Evolutionary conservation across 176 grass and related monocot genomes (phyloP).

Genomic region (Typha latifolia): DNA sequence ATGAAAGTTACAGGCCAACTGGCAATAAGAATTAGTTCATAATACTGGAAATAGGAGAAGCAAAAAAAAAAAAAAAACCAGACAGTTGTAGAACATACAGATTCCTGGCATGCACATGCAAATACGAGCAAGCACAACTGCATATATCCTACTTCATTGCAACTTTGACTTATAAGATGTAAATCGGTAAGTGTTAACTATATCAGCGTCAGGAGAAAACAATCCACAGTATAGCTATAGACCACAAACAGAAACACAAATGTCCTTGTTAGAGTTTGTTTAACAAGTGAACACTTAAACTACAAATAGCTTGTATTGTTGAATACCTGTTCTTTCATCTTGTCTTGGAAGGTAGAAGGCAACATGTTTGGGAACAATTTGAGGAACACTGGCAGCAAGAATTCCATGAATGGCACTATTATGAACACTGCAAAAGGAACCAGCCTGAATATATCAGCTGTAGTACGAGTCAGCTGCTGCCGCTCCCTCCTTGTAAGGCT

Average conservation of each 20-base stretch:
- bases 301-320: not conserved
- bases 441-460: constrained; percentile 81
- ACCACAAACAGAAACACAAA: not conserved
- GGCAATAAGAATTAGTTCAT: not conserved
- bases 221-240: not conserved
- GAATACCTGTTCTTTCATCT: constrained; percentile 85
- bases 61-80: not conserved
- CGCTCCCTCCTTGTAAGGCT: constrained; percentile 77
- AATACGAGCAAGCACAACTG: not conserved
- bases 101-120: not conserved
- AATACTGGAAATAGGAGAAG: not conserved
- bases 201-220: not conserved
- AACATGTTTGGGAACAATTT: constrained; percentile 94
- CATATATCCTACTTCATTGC: not conserved
- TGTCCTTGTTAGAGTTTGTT: not conserved
- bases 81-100: not conserved
- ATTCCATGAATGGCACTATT: constrained; percentile 89
- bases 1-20: not conserved
- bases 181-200: not conserved
- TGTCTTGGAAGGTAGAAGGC: constrained; percentile 91
- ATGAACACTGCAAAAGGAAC: constrained; percentile 93
- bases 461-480: constrained; percentile 80
- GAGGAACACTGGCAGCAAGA: constrained; percentile 86
- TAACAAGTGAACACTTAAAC: not conserved
- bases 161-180: not conserved